Evolutionary conservation across 257 asterid species (phyloP), one percentile per base, ranked within the genome.

Genomic region (Nicotiana attenuata): DNA sequence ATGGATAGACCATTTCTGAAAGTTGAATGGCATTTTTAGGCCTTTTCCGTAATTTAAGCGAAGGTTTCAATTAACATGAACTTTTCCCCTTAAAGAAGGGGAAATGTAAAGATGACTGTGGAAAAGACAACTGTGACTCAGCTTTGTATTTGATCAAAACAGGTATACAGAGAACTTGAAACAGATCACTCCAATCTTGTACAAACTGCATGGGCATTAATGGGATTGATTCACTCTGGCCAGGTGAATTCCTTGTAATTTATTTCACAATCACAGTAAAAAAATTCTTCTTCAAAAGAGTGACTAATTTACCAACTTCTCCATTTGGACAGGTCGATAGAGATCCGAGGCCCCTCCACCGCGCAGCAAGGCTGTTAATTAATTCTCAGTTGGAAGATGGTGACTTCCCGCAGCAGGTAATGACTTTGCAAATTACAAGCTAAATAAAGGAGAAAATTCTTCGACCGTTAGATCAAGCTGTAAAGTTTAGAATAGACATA

Each of bases 381-480:
- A 93, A 92, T 85, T 92, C 97, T 81, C 98, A 94, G 26, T 45
- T 91, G 81, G 96, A 91, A 85, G 71, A 85, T 85, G 97, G 98
- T 7, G 96, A 91, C 89, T 94, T 92, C 81, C 94, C 97, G 5
- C 98, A 92, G 55, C 92, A 93, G 97, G 97, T 92, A 86, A 75
- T 2, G 7, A 38, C 56, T 50, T 5, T 61, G 13, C 2, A 33
- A 31, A 45, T 66, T 16, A 76, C 2, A 63, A 80, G 45, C 38
- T 41, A 31, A 31, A 31, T 6, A 31, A 31, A 31, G 35, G 35
- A 31, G 6, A 31, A 31, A 31, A 31, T 31, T 31, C 35, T 31
- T 31, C 6, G 6, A 5, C 35, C 0, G 35, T 31, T 29, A 29
- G 3, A 29, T 29, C 33, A 29, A 29, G 33, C 33, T 29, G 5